Conservation (phyloP, 306 rosid species). For the Acacia melanoxylon region DNA sequence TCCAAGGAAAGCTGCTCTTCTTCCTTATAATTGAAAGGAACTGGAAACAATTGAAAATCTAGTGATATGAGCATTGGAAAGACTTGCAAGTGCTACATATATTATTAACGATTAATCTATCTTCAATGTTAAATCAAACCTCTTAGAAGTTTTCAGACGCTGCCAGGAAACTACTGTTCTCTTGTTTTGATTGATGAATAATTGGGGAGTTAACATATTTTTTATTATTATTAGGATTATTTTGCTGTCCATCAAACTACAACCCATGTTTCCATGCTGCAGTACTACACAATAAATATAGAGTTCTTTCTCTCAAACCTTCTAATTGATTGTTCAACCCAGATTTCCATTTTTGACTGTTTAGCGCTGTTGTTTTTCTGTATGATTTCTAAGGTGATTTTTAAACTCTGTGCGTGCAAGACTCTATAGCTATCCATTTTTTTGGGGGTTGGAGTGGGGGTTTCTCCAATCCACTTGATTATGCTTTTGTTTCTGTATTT, state of each 20-base stretch:
- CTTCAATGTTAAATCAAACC: not conserved
- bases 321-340: not conserved
- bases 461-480: not conserved
- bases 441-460: too few relatives aligned
- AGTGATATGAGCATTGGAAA: not conserved
- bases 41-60: not conserved
- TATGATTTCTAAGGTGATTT: not conserved
- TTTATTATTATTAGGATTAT: too few relatives aligned
- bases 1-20: not conserved
- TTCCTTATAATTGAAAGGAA: not conserved
- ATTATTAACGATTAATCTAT: not conserved
- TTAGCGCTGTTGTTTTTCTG: not conserved
- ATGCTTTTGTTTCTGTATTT: not conserved
- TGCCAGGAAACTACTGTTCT: not conserved
- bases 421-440: not conserved
- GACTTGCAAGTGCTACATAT: not conserved
- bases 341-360: not conserved
- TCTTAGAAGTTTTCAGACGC: not conserved
- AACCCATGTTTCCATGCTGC: not conserved
- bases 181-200: not conserved
- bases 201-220: not conserved
- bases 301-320: not conserved
- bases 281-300: not conserved
- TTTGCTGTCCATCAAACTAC: too few relatives aligned
- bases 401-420: not conserved